Evolutionary conservation across 73 alveolate genomes (phyloP).

Genomic region (Diophrys sp.): DNA sequence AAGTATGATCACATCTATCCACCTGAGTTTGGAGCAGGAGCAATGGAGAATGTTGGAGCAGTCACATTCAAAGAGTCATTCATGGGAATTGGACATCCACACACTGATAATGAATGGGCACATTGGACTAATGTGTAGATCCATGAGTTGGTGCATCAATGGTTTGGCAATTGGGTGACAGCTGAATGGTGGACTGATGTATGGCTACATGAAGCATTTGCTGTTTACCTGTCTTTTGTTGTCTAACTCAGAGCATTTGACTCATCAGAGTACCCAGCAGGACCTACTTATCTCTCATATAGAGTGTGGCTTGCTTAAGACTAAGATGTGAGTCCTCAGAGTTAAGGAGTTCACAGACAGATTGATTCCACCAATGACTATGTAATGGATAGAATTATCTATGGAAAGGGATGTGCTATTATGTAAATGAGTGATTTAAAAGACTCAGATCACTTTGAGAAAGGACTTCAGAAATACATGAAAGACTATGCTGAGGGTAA

Average conservation of each 20-base stretch:
- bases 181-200: constrained; percentile 99
- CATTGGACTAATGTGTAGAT: constrained; percentile 76
- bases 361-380: background rate
- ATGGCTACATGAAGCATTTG: constrained; percentile 98
- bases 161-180: constrained; percentile 98
- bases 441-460: background rate
- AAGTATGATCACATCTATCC: constrained; percentile 86
- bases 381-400: background rate
- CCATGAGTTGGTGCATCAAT: constrained; percentile 97
- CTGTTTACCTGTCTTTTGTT: constrained; percentile 85
- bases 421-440: background rate
- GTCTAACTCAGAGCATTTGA: constrained; percentile 1
- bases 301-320: background rate
- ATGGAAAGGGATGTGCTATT: background rate
- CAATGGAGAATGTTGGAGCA: constrained; percentile 98
- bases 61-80: constrained; percentile 89
- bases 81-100: constrained; percentile 76
- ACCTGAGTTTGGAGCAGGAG: constrained; percentile 93
- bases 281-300: background rate
- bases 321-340: background rate
- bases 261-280: background rate
- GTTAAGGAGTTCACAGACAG: background rate
- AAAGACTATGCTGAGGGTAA: background rate
- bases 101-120: constrained; percentile 60
- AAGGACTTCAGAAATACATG: background rate